phyloP scores from a whole-genome alignment of 352 stramenopile genomes.

The Globisporangium paddicum region DNA sequence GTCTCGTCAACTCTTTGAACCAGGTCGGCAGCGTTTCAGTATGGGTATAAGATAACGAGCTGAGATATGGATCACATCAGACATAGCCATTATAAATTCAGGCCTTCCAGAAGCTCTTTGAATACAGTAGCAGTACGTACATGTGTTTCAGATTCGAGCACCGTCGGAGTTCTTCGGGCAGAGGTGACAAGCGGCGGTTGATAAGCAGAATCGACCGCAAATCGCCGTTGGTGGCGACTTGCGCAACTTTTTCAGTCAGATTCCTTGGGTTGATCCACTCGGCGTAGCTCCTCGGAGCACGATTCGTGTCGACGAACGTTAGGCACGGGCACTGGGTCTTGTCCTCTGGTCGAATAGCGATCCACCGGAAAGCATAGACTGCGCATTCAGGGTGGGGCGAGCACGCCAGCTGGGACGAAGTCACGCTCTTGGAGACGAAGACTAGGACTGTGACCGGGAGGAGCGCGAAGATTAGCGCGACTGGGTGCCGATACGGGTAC shows the following conservation, averaged over 20 bases:
- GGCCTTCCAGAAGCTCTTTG: too few species aligned
- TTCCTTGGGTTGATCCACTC: conserved; percentile 18
- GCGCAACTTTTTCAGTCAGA: conserved; percentile 10
- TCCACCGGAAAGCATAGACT: conserved; percentile 7
- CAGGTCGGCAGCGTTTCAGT: not conserved
- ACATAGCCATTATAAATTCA: too few species aligned
- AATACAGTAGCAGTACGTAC: too few species aligned
- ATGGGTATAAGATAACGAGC: too few species aligned
- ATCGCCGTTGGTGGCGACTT: conserved; percentile 19
- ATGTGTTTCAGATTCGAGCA: conserved; percentile 24
- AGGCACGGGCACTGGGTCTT: conserved; percentile 23
- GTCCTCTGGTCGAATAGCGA: not conserved
- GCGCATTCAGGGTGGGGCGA: conserved; percentile 6
- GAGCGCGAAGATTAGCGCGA: not conserved
- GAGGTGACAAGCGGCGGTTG: conserved; percentile 16
- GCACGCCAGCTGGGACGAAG: not conserved
- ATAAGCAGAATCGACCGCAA: conserved; percentile 25
- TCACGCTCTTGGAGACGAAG: conserved; percentile 4
- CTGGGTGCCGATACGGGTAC: conserved; percentile 8
- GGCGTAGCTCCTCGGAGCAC: conserved; percentile 18
- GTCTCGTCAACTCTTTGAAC: not conserved
- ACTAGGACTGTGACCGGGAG: not conserved
- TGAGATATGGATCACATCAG: too few species aligned
- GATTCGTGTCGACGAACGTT: conserved; percentile 28
- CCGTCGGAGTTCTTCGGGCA: conserved; percentile 16